A percentile compares a stretch with the other conserved stretches of the same genome.
Evolutionary conservation across 345 rosid genomes (phyloP).

Genomic region (Leavenworthia alabamica): DNA sequence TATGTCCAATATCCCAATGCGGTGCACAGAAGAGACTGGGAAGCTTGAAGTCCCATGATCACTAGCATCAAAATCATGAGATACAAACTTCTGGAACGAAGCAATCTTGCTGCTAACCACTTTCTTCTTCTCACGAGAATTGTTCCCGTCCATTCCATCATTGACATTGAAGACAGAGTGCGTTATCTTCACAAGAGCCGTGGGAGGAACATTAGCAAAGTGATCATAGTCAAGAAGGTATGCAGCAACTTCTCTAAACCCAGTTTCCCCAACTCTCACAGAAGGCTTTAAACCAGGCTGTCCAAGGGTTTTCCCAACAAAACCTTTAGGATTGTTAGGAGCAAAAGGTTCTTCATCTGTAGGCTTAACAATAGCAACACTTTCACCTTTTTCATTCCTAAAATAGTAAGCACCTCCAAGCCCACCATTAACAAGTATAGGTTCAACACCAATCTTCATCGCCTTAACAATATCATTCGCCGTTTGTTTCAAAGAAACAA

Average conservation of each 20-base stretch:
- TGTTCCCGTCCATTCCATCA: constrained; percentile 47
- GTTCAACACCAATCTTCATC: constrained; percentile 49
- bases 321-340: constrained; percentile 80
- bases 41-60: constrained; percentile 69
- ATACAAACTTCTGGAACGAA: constrained; percentile 61
- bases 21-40: constrained; percentile 56
- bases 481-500: constrained; percentile 31
- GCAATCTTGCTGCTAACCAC: constrained; percentile 60
- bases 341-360: constrained; percentile 84
- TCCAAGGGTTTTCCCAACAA: constrained; percentile 63
- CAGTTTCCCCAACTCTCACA: constrained; percentile 73
- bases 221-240: constrained; percentile 59
- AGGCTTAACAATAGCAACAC: constrained; percentile 64
- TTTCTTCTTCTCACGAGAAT: constrained; percentile 38
- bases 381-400: constrained; percentile 47
- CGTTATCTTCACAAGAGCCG: constrained; percentile 58
- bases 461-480: constrained; percentile 43
- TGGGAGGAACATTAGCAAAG: constrained; percentile 68
- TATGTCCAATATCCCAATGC: constrained; percentile 64
- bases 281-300: constrained; percentile 66
- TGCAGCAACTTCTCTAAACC: constrained; percentile 66
- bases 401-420: constrained; percentile 64
- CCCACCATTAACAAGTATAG: constrained; percentile 42
- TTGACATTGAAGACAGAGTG: constrained; percentile 61
- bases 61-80: constrained; percentile 74